These are phyloP conservation scores for Nepenthes gracilis DNA, from an alignment of 148 eudicot species.

Conservation along the genomic window DNA sequence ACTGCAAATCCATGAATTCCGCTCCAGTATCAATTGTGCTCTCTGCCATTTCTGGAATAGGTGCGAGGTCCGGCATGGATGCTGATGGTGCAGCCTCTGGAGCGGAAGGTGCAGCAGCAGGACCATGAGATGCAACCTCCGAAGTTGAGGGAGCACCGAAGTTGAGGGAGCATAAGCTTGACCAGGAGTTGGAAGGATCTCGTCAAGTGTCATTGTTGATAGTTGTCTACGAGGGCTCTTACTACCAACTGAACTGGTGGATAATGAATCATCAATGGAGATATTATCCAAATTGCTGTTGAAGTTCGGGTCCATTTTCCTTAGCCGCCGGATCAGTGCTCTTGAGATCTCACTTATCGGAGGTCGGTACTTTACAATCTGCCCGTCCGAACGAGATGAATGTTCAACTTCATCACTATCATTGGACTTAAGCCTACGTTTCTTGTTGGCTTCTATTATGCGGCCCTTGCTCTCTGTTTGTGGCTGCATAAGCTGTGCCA, in stretches of 20 bases:
- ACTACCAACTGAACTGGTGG: constrained; percentile 9
- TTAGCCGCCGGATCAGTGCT: constrained; percentile 39
- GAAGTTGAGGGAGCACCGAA: constrained; percentile 19
- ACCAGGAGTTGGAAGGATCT: constrained; percentile 27
- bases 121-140: constrained; percentile 9
- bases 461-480: constrained; percentile 32
- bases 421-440: constrained; percentile 34
- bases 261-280: constrained; percentile 13
- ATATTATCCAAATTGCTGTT: constrained; percentile 15
- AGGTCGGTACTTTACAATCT: constrained; percentile 51
- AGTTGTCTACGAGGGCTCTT: constrained; percentile 6
- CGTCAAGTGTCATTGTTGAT: constrained; percentile 42
- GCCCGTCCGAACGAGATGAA: constrained; percentile 24
- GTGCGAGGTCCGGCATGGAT: constrained; percentile 28
- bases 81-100: constrained; percentile 13
- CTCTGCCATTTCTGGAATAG: constrained; percentile 18
- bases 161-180: constrained; percentile 12
- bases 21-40: constrained; percentile 11
- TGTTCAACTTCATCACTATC: constrained; percentile 10
- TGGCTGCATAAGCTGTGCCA: constrained; percentile 49
- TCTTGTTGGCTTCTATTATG: constrained; percentile 38
- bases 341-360: constrained; percentile 30
- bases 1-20: constrained; percentile 23
- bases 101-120: constrained; percentile 11
- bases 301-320: constrained; percentile 23